These are phyloP conservation scores for Chaetomium cochliodes DNA, from an alignment of 495 filamentous ascomycete species.

Conservation along the genomic window DNA sequence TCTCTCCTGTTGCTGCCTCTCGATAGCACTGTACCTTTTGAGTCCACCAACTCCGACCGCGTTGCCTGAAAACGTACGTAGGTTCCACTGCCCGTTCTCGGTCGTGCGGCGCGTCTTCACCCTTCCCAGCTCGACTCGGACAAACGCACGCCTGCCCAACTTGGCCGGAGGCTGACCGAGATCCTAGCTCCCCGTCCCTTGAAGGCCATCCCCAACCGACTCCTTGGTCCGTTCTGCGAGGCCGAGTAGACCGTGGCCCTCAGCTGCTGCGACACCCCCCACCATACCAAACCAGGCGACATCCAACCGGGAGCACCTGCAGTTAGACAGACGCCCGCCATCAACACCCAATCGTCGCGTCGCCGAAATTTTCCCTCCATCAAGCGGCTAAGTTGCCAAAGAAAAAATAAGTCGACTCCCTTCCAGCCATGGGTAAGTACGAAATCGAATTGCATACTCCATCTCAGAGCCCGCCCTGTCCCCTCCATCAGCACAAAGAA, in stretches of 20 bases:
- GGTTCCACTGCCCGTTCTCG: slow-evolving; percentile 32
- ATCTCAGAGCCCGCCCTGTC: slow-evolving; percentile 5
- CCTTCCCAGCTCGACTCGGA: slow-evolving; percentile 25
- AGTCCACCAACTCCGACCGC: slow-evolving; percentile 20
- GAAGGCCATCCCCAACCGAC: slow-evolving; percentile 16
- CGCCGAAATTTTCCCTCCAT: slow-evolving; percentile 36
- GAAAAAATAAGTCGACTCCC: slow-evolving; percentile 30
- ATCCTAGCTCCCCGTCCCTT: slow-evolving; percentile 15
- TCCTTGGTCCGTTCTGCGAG: slow-evolving; percentile 34
- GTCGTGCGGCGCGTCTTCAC: slow-evolving; percentile 32
- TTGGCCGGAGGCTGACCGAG: slow-evolving; percentile 24
- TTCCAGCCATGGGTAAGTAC: slow-evolving; percentile 48
- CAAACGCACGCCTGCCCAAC: slow-evolving; percentile 35
- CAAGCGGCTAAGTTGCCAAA: slow-evolving; percentile 46
- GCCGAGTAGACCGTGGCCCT: slow-evolving; percentile 30
- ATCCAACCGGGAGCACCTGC: slow-evolving; percentile 26
- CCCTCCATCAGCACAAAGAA: not conserved
- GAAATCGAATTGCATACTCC: slow-evolving; percentile 30
- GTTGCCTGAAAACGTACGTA: slow-evolving; percentile 14
- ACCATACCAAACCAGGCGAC: slow-evolving; percentile 21
- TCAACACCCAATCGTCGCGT: slow-evolving; percentile 37
- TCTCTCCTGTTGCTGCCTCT: slow-evolving; percentile 18
- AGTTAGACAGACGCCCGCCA: slow-evolving; percentile 30
- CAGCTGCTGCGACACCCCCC: slow-evolving; percentile 30
- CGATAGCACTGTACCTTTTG: slow-evolving; percentile 24